These are phyloP conservation scores for Linnemannia hyalina DNA, from an alignment of 192 early-diverging fungal genomes.

Conservation along the genomic window DNA sequence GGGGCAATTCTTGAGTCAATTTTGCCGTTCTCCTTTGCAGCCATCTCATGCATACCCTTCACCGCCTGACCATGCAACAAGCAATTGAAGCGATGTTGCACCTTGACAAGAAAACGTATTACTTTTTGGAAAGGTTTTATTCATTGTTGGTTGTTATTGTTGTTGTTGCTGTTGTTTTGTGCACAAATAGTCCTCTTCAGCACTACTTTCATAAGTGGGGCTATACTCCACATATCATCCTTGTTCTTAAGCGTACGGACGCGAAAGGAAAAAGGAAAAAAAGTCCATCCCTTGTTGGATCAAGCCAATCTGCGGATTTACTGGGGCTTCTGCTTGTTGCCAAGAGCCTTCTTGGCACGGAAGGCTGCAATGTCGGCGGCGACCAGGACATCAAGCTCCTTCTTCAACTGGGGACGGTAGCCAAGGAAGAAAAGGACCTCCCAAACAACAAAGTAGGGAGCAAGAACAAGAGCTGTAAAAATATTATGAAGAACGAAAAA, in stretches of 20 bases:
- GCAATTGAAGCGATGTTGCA: no score
- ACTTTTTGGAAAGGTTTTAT: no score
- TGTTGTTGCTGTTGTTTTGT: no score
- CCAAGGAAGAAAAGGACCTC: slow-evolving; percentile 88
- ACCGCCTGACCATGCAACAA: no score
- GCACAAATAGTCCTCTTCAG: no score
- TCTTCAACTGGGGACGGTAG: slow-evolving; percentile 78
- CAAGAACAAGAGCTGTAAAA: slow-evolving; percentile 84
- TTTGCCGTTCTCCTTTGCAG: no score
- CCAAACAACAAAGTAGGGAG: slow-evolving; percentile 94
- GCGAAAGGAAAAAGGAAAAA: not conserved
- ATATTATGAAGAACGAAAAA: slow-evolving; percentile 21
- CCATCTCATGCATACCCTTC: no score
- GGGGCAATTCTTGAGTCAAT: no score
- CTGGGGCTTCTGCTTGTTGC: slow-evolving; percentile 22
- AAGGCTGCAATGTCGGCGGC: slow-evolving; percentile 66
- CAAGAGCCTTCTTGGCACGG: slow-evolving; percentile 51
- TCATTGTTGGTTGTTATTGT: no score
- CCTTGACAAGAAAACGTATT: no score
- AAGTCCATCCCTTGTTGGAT: not conserved
- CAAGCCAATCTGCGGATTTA: not conserved
- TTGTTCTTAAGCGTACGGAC: not conserved
- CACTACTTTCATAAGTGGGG: no score
- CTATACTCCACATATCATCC: no score
- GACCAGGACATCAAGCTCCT: slow-evolving; percentile 71